phyloP scores from a whole-genome alignment of 1,284 basidiomycete genomes.

The Lignosus rhinocerotis region DNA sequence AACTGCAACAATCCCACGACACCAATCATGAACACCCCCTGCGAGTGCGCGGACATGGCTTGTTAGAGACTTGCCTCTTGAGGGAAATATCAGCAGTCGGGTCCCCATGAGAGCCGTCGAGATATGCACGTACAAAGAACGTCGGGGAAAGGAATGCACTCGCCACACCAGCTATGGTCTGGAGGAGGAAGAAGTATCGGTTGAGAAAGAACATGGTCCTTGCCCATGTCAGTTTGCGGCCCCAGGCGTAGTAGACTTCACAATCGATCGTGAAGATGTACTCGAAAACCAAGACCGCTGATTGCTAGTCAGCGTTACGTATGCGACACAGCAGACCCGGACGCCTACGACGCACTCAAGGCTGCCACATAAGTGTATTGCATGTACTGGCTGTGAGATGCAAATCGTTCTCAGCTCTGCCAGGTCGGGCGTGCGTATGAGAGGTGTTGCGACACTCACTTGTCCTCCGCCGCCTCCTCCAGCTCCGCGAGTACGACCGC shows the following conservation, averaged over 20 bases:
- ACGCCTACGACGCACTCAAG: neutral
- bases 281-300: neutral
- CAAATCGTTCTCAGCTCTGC: neutral
- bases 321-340: neutral
- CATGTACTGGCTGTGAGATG: neutral
- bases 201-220: neutral
- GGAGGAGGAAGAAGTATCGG: neutral
- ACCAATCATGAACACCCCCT: neutral
- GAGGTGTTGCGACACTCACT: neutral
- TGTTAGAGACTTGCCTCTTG: neutral
- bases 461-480: neutral
- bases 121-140: neutral
- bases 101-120: neutral
- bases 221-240: neutral
- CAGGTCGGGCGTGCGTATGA: too few relatives aligned
- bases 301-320: neutral
- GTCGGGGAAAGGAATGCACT: neutral
- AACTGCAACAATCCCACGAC: neutral
- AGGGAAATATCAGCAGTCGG: neutral
- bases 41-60: neutral
- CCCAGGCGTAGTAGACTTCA: neutral
- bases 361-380: neutral
- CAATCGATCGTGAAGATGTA: neutral
- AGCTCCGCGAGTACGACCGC: neutral
- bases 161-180: neutral